Evolutionary conservation across 2,329 filamentous ascomycete species (phyloP).

Genomic region (Aaosphaeria arxii): DNA sequence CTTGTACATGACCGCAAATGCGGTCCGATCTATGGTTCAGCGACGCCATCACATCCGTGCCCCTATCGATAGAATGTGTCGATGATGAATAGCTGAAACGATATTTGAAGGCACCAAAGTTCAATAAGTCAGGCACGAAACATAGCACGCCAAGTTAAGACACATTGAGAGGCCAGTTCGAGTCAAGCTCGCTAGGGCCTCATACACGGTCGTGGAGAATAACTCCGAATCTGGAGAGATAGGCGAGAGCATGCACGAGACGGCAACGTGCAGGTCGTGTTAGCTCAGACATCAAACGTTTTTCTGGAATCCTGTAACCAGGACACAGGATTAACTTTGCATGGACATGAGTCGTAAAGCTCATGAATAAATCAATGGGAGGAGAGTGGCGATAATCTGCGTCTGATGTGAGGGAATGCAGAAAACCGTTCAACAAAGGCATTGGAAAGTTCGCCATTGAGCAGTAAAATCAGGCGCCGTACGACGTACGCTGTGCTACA

Average conservation of each 20-base stretch:
- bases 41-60: background rate
- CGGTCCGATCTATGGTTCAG: background rate
- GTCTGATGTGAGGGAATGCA: too few species aligned
- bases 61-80: background rate
- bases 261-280: slow-evolving; percentile 3
- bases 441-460: too few species aligned
- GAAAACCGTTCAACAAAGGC: too few species aligned
- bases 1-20: too few species aligned
- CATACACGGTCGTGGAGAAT: background rate
- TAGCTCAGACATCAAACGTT: slow-evolving; percentile 7
- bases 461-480: too few species aligned
- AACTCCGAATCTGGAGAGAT: background rate
- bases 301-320: background rate
- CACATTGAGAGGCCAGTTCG: background rate
- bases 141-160: background rate
- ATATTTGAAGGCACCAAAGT: background rate
- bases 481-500: too few species aligned
- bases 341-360: background rate
- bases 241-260: slow-evolving; percentile 1
- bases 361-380: background rate
- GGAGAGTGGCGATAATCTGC: too few species aligned
- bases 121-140: background rate
- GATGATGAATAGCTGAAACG: background rate
- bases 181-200: background rate
- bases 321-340: background rate